phyloP scores from a whole-genome alignment of 164 flowering plant species.

The Nelumbo lutea region DNA sequence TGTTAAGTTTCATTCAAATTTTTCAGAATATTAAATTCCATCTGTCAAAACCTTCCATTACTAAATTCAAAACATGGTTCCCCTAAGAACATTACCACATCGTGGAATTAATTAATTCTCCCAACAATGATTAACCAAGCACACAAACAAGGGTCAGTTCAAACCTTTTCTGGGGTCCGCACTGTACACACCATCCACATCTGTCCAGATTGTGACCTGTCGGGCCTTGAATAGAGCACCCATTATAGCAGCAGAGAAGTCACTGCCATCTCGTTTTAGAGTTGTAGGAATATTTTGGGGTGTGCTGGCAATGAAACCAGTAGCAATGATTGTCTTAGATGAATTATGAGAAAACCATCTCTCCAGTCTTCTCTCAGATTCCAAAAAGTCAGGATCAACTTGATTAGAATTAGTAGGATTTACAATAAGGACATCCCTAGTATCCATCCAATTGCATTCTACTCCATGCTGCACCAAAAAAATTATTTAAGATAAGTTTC shows the following conservation, averaged over 20 bases:
- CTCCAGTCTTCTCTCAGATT: conserved; percentile 74
- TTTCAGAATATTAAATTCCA: not conserved
- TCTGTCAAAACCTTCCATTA: too few species aligned
- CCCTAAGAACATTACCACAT: too few species aligned
- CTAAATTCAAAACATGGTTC: too few species aligned
- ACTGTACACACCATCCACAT: conserved; percentile 97
- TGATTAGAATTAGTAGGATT: conserved; percentile 80
- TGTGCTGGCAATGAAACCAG: conserved; percentile 95
- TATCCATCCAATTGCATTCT: conserved; percentile 92
- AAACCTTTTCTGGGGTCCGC: conserved; percentile 99
- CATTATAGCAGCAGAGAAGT: conserved; percentile 98
- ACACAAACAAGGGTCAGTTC: conserved; percentile 4
- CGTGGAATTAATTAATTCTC: too few species aligned
- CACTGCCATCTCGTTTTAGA: conserved; percentile 97
- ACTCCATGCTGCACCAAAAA: conserved; percentile 50
- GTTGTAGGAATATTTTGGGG: conserved; percentile 91
- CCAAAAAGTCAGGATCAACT: conserved; percentile 84
- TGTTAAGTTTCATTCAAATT: not conserved
- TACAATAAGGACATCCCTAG: conserved; percentile 89
- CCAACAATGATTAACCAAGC: too few species aligned
- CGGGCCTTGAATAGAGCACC: conserved; percentile 82
- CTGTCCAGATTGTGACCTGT: conserved; percentile 98
- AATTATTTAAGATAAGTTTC: conserved; percentile 1
- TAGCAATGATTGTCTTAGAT: conserved; percentile 71
- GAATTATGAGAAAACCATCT: conserved; percentile 69